These are phyloP conservation scores for Sarocladiaceae sp. DNA, from an alignment of 2,329 filamentous ascomycete genomes.

Conservation along the genomic window DNA sequence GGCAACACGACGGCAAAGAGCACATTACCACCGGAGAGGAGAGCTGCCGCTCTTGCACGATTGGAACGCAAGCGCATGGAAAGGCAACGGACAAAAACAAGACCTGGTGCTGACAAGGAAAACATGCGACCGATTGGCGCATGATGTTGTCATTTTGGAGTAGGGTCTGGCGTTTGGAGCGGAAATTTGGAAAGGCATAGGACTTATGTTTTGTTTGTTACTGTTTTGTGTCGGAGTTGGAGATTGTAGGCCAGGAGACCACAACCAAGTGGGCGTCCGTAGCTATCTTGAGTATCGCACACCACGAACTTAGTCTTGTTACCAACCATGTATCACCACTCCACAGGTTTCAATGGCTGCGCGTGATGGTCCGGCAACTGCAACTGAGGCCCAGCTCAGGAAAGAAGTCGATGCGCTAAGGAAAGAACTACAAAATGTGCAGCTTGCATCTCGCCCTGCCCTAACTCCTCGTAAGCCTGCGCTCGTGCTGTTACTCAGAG, in stretches of 20 bases:
- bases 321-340: conserved; percentile 4
- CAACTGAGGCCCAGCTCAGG: conserved; percentile 26
- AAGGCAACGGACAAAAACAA: conserved; percentile 34
- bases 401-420: conserved; percentile 54
- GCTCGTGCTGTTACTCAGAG: no score
- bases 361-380: conserved; percentile 12
- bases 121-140: conserved; percentile 35
- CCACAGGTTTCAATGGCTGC: conserved; percentile 22
- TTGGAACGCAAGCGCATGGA: conserved; percentile 51
- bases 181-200: neutral
- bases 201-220: neutral
- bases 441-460: conserved; percentile 37
- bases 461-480: neutral
- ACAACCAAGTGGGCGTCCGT: no score
- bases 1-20: conserved; percentile 36
- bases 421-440: conserved; percentile 25
- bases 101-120: conserved; percentile 42
- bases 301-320: conserved; percentile 1
- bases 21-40: conserved; percentile 44
- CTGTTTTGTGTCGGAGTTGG: no score
- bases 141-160: neutral
- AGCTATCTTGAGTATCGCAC: no score
- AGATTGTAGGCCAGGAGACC: no score
- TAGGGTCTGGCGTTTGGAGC: neutral
- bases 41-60: conserved; percentile 49